Evolutionary conservation across 208 protist genomes (phyloP).

Genomic region (Crithidia mellificae): DNA sequence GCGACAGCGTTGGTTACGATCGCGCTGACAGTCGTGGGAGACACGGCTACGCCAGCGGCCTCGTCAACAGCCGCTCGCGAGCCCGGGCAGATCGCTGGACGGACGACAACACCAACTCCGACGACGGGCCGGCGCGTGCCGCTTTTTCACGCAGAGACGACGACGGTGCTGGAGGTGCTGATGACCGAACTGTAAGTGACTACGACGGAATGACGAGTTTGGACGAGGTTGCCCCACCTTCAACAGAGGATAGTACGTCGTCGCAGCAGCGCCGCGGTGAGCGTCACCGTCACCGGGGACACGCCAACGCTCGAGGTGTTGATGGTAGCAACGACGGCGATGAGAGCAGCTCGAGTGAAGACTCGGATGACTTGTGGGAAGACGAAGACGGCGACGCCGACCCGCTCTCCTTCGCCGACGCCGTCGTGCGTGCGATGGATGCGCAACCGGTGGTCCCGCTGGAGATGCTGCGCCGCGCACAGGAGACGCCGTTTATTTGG

Average conservation of each 20-base stretch:
- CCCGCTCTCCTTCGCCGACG: slow-evolving; percentile 25
- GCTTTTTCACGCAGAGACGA: too few relatives aligned
- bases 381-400: slow-evolving; percentile 1
- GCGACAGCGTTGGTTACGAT: neutral
- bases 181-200: too few relatives aligned
- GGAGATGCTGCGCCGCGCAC: slow-evolving; percentile 38
- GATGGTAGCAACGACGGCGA: neutral
- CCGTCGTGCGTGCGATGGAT: slow-evolving; percentile 35
- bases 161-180: too few relatives aligned
- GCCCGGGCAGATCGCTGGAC: slow-evolving; percentile 32
- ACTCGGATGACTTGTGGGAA: slow-evolving; percentile 17
- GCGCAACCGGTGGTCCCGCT: slow-evolving; percentile 60
- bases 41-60: neutral
- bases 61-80: slow-evolving; percentile 31
- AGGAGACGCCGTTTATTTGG: slow-evolving; percentile 46
- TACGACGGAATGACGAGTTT: too few relatives aligned
- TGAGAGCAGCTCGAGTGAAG: neutral
- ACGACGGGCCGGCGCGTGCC: neutral
- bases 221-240: too few relatives aligned
- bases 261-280: too few relatives aligned
- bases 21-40: too few relatives aligned
- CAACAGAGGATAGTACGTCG: too few relatives aligned
- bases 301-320: too few relatives aligned
- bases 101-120: slow-evolving; percentile 17
- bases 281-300: too few relatives aligned